These are phyloP conservation scores for Aquilaria malaccensis DNA, from an alignment of 345 rosid genomes.

Conservation along the genomic window DNA sequence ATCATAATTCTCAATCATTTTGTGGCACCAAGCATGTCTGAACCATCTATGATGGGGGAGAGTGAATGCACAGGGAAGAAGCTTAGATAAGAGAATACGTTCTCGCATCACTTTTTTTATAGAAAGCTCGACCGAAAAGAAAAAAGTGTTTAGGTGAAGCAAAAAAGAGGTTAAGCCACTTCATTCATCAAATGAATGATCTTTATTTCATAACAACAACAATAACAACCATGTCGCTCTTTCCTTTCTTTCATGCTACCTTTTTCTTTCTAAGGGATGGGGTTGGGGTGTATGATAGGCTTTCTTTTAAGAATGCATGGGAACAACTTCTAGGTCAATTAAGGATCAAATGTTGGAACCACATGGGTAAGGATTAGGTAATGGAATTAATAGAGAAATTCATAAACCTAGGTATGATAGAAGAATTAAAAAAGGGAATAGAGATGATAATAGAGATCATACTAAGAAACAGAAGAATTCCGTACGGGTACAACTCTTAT, in stretches of 20 bases:
- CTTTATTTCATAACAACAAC: conserved; percentile 11
- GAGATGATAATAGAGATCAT: conserved; percentile 15
- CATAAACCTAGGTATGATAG: neutral
- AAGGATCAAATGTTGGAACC: conserved; percentile 1
- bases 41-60: conserved; percentile 11
- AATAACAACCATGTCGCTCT: conserved; percentile 12
- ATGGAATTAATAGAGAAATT: conserved; percentile 10
- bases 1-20: conserved; percentile 11
- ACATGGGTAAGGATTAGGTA: neutral
- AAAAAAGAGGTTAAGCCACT: conserved; percentile 12
- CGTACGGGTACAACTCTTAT: conserved; percentile 19
- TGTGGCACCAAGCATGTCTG: conserved; percentile 4
- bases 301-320: neutral
- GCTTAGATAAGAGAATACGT: conserved; percentile 13
- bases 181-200: conserved; percentile 15
- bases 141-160: conserved; percentile 8
- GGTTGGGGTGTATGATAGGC: neutral
- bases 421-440: conserved; percentile 9
- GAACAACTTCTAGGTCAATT: conserved; percentile 11
- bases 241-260: conserved; percentile 4
- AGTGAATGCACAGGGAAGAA: conserved; percentile 13
- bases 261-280: too few species aligned
- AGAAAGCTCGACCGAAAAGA: conserved; percentile 9
- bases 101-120: conserved; percentile 1
- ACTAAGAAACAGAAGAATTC: conserved; percentile 15